Evolutionary conservation across 495 filamentous ascomycete genomes (phyloP).

Genomic region (Talaromyces wortmannii): DNA sequence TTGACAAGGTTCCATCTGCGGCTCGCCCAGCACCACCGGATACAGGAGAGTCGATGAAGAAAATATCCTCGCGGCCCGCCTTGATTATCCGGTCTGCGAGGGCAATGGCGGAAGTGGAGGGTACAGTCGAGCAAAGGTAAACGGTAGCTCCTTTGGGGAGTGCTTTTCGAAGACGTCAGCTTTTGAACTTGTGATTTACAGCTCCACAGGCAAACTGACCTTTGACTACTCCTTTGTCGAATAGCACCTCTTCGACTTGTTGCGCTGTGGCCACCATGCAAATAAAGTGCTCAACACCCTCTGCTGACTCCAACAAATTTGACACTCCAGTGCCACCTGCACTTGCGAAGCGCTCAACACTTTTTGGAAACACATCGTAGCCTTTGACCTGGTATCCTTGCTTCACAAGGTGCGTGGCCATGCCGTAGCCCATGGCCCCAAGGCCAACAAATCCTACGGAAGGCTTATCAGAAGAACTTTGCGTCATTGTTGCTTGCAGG

Average conservation of each 20-base stretch:
- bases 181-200: not conserved
- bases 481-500: not conserved
- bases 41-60: conserved; percentile 68
- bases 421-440: conserved; percentile 84
- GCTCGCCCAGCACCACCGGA: conserved; percentile 69
- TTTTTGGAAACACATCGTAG: conserved; percentile 69
- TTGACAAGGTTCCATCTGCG: conserved; percentile 69
- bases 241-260: conserved; percentile 60
- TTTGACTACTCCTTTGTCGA: conserved; percentile 52
- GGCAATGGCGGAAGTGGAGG: conserved; percentile 56
- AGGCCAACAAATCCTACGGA: conserved; percentile 73
- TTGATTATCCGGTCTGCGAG: conserved; percentile 47
- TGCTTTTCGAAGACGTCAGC: conserved; percentile 9
- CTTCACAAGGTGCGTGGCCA: conserved; percentile 72
- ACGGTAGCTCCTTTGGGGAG: conserved; percentile 54
- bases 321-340: conserved; percentile 57
- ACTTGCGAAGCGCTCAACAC: conserved; percentile 58
- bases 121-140: conserved; percentile 68
- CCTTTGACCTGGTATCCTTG: conserved; percentile 62
- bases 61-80: conserved; percentile 53
- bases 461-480: conserved; percentile 25
- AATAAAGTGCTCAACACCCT: conserved; percentile 53
- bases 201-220: conserved; percentile 12
- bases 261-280: conserved; percentile 75
- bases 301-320: conserved; percentile 57